Percentiles rank a stretch among this genome's conserved stretches.
Conservation (phyloP, 1,284 basidiomycete genomes). For the Meira nashicola region DNA sequence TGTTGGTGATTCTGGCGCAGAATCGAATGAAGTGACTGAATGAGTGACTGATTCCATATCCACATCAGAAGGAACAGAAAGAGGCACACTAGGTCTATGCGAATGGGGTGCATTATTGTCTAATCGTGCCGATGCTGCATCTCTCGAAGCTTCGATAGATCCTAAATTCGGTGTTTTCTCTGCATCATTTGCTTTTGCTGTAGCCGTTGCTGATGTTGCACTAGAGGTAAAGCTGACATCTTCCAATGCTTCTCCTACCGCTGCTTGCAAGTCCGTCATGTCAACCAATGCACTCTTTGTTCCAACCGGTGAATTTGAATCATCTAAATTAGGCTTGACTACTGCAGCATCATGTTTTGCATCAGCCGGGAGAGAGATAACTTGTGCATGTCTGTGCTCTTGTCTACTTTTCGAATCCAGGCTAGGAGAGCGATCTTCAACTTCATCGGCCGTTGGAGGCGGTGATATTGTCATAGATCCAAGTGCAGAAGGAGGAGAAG, state of each 20-base stretch:
- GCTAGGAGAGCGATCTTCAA: too few species aligned
- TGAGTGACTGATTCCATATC: background rate
- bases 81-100: too few species aligned
- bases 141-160: background rate
- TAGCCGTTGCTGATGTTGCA: background rate
- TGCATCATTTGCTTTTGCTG: background rate
- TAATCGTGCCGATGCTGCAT: background rate
- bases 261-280: slow-evolving; percentile 37
- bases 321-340: too few species aligned
- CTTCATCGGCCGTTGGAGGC: too few species aligned
- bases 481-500: background rate
- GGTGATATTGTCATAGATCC: background rate
- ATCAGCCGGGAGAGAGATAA: too few species aligned
- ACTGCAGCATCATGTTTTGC: too few species aligned
- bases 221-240: slow-evolving; percentile 32
- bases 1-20: background rate
- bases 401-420: too few species aligned
- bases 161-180: background rate
- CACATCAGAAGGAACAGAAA: background rate
- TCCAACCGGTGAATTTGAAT: background rate
- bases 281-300: background rate
- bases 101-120: too few species aligned
- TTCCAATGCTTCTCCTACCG: slow-evolving; percentile 36
- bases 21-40: slow-evolving; percentile 1
- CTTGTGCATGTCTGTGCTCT: too few species aligned